phyloP scores from a whole-genome alignment of 345 rosid genomes.

The Dipteronia dyeriana region DNA sequence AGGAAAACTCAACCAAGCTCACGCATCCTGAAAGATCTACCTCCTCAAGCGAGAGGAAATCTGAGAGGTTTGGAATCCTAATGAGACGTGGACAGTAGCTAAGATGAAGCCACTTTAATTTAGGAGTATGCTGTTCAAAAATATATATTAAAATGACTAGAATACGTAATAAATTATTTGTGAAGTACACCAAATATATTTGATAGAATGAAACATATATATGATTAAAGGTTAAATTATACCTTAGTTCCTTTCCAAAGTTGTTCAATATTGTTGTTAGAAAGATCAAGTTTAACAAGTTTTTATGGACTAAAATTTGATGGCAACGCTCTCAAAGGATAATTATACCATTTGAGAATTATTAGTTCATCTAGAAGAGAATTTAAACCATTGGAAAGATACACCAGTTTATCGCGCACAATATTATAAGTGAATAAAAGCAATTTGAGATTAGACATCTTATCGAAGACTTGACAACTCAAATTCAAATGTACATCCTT shows the following conservation, averaged over 20 bases:
- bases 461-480: background rate
- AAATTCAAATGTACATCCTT: background rate
- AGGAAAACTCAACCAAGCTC: background rate
- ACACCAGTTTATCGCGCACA: too few relatives aligned
- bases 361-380: background rate
- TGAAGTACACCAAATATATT: too few relatives aligned
- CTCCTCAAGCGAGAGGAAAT: constrained; percentile 28
- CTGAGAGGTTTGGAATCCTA: constrained; percentile 25
- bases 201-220: too few relatives aligned
- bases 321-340: background rate
- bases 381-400: background rate
- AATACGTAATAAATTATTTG: too few relatives aligned
- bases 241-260: too few relatives aligned
- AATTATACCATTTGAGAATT: background rate
- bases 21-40: constrained; percentile 30
- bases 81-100: constrained; percentile 20
- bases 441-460: constrained; percentile 8
- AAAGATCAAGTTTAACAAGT: too few relatives aligned
- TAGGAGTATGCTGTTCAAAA: background rate
- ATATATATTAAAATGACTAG: too few relatives aligned
- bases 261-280: too few relatives aligned
- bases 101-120: constrained; percentile 27
- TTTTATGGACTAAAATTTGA: background rate
- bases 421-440: background rate
- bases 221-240: too few relatives aligned